Conservation (phyloP, 495 filamentous ascomycete species). For the Durotheca rogersii region DNA sequence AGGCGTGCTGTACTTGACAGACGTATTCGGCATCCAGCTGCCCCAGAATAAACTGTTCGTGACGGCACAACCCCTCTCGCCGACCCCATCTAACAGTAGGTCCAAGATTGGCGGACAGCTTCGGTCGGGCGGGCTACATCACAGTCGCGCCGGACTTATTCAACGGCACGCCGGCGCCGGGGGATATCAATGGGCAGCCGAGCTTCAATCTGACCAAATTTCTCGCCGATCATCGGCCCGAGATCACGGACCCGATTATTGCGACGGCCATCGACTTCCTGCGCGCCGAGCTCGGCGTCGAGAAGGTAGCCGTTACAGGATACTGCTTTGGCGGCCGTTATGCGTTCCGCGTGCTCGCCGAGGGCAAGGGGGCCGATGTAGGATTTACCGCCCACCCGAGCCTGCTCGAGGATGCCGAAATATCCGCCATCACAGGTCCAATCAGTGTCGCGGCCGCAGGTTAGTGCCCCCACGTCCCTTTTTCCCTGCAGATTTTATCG, state of each 20-base stretch:
- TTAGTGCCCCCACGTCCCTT: slow-evolving; percentile 34
- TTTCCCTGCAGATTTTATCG: not conserved
- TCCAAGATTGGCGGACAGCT: slow-evolving; percentile 66
- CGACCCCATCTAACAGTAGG: slow-evolving; percentile 1
- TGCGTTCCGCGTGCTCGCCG: slow-evolving; percentile 44
- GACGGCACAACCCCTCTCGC: not conserved
- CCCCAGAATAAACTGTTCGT: slow-evolving; percentile 62
- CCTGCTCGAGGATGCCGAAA: slow-evolving; percentile 63
- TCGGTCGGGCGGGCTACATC: slow-evolving; percentile 73
- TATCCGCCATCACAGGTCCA: slow-evolving; percentile 61
- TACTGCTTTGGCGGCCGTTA: slow-evolving; percentile 62
- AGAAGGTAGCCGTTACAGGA: slow-evolving; percentile 63
- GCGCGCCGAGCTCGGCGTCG: slow-evolving; percentile 55
- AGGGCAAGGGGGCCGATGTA: slow-evolving; percentile 53
- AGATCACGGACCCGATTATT: slow-evolving; percentile 63
- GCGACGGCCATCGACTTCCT: slow-evolving; percentile 60
- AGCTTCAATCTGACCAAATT: slow-evolving; percentile 59
- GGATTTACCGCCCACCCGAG: slow-evolving; percentile 72
- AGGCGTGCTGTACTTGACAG: slow-evolving; percentile 56
- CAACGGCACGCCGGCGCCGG: slow-evolving; percentile 55
- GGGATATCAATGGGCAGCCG: slow-evolving; percentile 50
- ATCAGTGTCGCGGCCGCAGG: slow-evolving; percentile 69
- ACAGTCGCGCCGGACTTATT: slow-evolving; percentile 75
- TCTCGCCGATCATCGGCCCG: slow-evolving; percentile 52
- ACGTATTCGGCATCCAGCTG: slow-evolving; percentile 62